Evolutionary conservation across 2,329 filamentous ascomycete genomes (phyloP), one percentile per base, ranked within the genome.

Genomic region (Sordariomycetes sp.): DNA sequence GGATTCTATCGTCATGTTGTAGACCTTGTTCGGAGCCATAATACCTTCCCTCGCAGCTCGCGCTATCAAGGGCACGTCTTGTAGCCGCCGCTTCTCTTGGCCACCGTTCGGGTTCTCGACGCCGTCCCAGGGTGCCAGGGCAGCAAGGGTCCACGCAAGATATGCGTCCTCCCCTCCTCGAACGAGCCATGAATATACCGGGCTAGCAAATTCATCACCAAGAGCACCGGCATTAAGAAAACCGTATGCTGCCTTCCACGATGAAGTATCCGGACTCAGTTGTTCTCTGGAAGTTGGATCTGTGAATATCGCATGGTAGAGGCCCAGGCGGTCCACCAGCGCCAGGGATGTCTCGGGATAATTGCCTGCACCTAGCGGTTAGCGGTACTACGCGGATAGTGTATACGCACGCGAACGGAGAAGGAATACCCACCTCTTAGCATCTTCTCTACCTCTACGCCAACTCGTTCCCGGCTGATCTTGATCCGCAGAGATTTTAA

Each of bases 391-490:
- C 17, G n/a, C 25, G n/a, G 34, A 34, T 32, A n/a, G 13, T 22
- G n/a, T 22, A 20, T 12, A 22, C 10, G n/a, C 6, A 17, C n/a
- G 6, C 45, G 5, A 7, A 34, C 5, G 24, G n/a, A 42, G 17
- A 17, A 13, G 22, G 10, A 39, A 10, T 10, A 53, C 61, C 59
- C 67, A 80, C 88, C 87, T 69, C 82, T 86, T 20, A 97, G 74
- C 84, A 95, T 95, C 76, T 97, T 97, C 66, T 92, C 88, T 3
- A 96, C 65, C 67, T 99, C 94, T 3, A 86, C 80, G 0, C 90
- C 89, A 1, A 99, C 85, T 58, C 94, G 79, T 69, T 99, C 94
- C 57, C 90, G 83, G 65, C 89, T 96, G 62, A 99, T 97, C 68
- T 99, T 99, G 34, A 86, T 70, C 54, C 80, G 82, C n/a, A 99